Evolutionary conservation across 176 grass and related monocot genomes (phyloP).

Genomic region (Aechmea fasciata): DNA sequence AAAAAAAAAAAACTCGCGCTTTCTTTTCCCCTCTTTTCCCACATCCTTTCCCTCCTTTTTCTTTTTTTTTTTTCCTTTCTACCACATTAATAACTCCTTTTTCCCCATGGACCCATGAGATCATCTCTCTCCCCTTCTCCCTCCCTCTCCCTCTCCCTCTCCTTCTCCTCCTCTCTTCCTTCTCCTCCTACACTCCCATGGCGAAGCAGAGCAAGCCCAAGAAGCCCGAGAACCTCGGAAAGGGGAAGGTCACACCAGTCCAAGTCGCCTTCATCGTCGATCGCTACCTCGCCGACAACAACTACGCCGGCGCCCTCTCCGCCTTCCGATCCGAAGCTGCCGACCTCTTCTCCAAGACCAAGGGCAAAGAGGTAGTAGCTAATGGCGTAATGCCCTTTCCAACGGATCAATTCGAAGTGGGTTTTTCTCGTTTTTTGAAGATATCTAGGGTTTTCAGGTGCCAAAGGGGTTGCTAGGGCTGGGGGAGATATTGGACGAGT

Average conservation of each 20-base stretch:
- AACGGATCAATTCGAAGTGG: neutral
- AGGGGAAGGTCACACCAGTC: conserved; percentile 47
- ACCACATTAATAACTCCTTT: neutral
- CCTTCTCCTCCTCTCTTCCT: neutral
- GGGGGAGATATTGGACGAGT: conserved; percentile 69
- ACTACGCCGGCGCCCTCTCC: conserved; percentile 40
- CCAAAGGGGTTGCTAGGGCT: conserved; percentile 51
- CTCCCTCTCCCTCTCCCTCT: neutral
- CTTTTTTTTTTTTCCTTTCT: neutral
- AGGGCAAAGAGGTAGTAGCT: conserved; percentile 22
- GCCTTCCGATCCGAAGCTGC: conserved; percentile 65
- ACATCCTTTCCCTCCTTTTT: neutral
- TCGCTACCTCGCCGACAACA: conserved; percentile 67
- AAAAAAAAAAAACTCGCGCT: neutral
- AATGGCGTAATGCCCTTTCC: too few relatives aligned
- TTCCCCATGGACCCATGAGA: neutral
- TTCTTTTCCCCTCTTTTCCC: neutral
- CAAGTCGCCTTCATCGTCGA: conserved; percentile 93
- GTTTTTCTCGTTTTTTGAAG: neutral
- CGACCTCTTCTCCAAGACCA: conserved; percentile 39
- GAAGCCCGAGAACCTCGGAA: conserved; percentile 18
- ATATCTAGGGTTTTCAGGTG: neutral
- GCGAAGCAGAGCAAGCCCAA: conserved; percentile 16
- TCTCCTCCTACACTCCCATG: neutral
- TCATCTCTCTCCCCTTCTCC: neutral